A percentile compares a stretch with the other conserved stretches of the same genome.
phyloP scores from a whole-genome alignment of 2,329 filamentous ascomycete species.

The Paecilomyces fulvus region DNA sequence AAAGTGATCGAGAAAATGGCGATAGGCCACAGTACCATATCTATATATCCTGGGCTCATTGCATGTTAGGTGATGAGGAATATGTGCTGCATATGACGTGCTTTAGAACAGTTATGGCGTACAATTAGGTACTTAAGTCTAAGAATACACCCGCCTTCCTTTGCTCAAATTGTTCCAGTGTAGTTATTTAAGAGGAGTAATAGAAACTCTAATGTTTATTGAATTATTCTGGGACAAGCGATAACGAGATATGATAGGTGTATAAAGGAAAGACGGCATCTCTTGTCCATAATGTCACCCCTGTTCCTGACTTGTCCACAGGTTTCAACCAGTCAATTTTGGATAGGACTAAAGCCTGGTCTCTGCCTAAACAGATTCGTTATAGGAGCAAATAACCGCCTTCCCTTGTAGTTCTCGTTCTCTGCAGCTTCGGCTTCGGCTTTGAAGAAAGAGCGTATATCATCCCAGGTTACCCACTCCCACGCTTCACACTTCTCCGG shows the following conservation, averaged over 20 bases:
- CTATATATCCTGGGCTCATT: background rate
- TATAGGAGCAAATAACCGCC: conserved; percentile 40
- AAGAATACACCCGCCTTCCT: background rate
- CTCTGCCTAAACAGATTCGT: conserved; percentile 38
- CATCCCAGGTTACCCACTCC: conserved; percentile 46
- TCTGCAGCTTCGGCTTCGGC: conserved; percentile 19
- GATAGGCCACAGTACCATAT: background rate
- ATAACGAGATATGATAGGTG: background rate
- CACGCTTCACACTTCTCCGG: conserved; percentile 49
- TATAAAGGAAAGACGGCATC: background rate
- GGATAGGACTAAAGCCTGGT: conserved; percentile 21
- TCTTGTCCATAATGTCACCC: background rate
- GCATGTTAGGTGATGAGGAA: background rate
- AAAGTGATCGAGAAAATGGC: background rate
- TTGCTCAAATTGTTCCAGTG: background rate
- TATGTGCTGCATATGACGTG: background rate
- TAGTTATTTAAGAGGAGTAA: background rate
- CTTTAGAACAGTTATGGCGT: background rate
- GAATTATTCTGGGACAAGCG: background rate
- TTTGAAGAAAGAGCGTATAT: conserved; percentile 32
- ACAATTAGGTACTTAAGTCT: background rate
- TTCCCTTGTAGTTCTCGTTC: conserved; percentile 16
- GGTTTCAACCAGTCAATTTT: background rate
- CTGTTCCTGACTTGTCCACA: background rate
- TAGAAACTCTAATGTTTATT: background rate